Evolutionary conservation across 805 yeast genomes (phyloP).

Genomic region (Isabelozyma heimii): DNA sequence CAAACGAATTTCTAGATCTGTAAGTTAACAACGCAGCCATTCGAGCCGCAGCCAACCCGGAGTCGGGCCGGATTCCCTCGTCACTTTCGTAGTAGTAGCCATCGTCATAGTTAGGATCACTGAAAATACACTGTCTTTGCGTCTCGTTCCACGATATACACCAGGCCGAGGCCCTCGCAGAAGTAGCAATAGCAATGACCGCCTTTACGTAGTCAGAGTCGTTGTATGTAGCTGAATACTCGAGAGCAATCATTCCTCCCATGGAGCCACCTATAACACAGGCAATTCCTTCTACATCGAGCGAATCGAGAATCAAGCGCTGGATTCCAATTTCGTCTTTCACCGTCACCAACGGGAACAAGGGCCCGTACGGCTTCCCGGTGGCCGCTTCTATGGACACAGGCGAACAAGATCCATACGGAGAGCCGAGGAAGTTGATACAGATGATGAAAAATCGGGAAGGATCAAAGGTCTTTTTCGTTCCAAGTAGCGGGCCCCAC

Average conservation of each 20-base stretch:
- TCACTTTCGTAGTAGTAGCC: conserved; percentile 73
- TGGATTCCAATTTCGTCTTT: conserved; percentile 89
- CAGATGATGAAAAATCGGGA: conserved; percentile 82
- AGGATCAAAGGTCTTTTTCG: conserved; percentile 87
- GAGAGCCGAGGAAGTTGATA: conserved; percentile 90
- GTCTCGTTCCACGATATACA: conserved; percentile 99
- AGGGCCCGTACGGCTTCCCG: conserved; percentile 83
- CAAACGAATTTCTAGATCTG: conserved; percentile 89
- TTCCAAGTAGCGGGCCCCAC: conserved; percentile 97
- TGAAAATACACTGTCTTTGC: conserved; percentile 91
- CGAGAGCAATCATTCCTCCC: conserved; percentile 97
- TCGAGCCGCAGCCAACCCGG: conserved; percentile 93
- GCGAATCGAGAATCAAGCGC: conserved; percentile 67
- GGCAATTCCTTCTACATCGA: conserved; percentile 79
- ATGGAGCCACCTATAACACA: conserved; percentile 94
- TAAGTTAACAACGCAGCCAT: conserved; percentile 95
- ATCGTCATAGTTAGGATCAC: conserved; percentile 90
- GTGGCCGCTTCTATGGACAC: conserved; percentile 76
- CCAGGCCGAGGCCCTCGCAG: conserved; percentile 97
- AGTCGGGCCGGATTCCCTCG: conserved; percentile 66
- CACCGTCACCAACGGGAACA: conserved; percentile 90
- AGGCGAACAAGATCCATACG: conserved; percentile 95
- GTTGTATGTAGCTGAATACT: conserved; percentile 67
- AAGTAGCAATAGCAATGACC: conserved; percentile 84
- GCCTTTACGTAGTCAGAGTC: conserved; percentile 64